Base-by-base conservation (phyloP, 495 filamentous ascomycete species). In the Daldinia childiae region DNA sequence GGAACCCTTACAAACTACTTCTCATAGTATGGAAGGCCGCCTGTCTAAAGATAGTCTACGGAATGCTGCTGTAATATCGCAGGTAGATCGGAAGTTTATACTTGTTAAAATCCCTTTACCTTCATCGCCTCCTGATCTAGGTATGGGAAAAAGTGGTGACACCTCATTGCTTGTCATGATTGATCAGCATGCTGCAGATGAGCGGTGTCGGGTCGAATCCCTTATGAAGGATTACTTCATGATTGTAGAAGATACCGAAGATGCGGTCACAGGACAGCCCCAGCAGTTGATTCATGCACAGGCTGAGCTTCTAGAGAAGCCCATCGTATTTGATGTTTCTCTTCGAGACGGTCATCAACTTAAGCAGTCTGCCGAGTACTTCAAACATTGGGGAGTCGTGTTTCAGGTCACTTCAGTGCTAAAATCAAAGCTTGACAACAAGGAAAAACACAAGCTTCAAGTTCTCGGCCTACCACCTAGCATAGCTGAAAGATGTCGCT, bases 131-230 rank as follows among this genome's bases (percentile, higher is more conserved):
- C 26, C 19, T 50, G 32, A 50, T 59, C 17, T 32, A 48, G 12
- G 29, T 39, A 26, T 14, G 3, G 27, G 21, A 12, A 48, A 21
- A 51, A 48, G 38, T 14, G 17, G 2, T 2, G 51, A 36, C 3
- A 2, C 54, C 14, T 70, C 81, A 0, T 62, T 87, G 11, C 81
- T 99, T 1, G 86, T 96, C 0, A 83, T 98, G 9, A 86, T 99
- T 50, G 95, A 99, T 76, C 95, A 99, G 73, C 95, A 99, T 76
- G 95, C 95, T 9, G 95, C 95, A 1, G 93, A 96, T 79, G 95
- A 99, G 79, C 86, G 95, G 19, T 90, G 91, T 73, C 87, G 90
- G 6, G 87, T 98, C 7, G 95, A 99, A 78, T 75, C 75, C 0
- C 83, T 99, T 38, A 79, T 87, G 76, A 61, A 64, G 6, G 52